Base-by-base conservation (phyloP, 306 rosid genomes). In the Gillenia trifoliata region DNA sequence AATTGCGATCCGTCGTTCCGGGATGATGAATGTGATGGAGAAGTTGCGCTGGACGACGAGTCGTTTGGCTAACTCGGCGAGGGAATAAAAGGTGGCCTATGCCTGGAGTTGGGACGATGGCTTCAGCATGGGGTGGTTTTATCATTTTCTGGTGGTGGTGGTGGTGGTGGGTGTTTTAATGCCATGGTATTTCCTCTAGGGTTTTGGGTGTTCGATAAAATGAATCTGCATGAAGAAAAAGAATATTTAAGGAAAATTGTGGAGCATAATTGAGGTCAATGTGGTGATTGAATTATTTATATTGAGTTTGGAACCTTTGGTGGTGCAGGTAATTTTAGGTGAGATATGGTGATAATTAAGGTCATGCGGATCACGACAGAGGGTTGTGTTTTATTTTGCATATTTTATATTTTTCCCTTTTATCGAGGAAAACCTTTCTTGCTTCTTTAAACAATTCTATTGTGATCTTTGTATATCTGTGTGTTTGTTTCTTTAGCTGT, bases 61-160 rank as follows among this genome's bases (percentile, higher is more conserved):
- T 23, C 77, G 70, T 60, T 70, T 80, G 25, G 84, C 74, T 5
- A 80, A 52, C 65, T 71, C 80, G 2, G 56, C 45, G 23, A 80
- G 3, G 84, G 84, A 12, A 47, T 76, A n/a, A n/a, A 20, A 81
- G 70, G 16, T 76, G 84, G 34, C 84, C 75, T 5, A 81, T 12
- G 4, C 80, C 84, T 8, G 80, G 77, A 36, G 64, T 71, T 8
- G 84, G 74, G 26, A 81, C 56, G 29, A 81, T 26, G 40, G 47
- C 77, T n/a, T n/a, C n/a, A 12, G 71, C 49, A 31, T 74, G 78
- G 56, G 66, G 64, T 67, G 64, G 61, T 11, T 12, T 75, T 45
- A 29, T 62, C 25, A 63, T 33, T 56, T 31, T 23, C 1, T 41
- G 57, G 60, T 6, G 65, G 20, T 45, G 0, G 20, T 15, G 17